Evolutionary conservation across 2,329 filamentous ascomycete species (phyloP), one percentile per base, ranked within the genome.

Genomic region (Amauroascus niger): DNA sequence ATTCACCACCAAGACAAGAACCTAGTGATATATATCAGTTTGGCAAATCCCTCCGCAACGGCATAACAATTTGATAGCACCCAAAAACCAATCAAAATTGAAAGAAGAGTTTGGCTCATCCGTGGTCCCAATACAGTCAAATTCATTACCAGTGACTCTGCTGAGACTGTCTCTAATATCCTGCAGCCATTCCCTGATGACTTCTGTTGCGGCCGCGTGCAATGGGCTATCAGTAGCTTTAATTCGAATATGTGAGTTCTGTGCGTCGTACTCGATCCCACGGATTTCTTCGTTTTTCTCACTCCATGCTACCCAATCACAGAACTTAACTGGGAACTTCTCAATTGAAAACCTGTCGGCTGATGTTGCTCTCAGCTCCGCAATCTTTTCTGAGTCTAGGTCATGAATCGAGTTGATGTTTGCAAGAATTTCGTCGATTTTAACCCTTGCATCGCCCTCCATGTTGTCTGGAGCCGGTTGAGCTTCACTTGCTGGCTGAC

Each of bases 261-360:
- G 52, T 18, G 52, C 52, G 20, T 54, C 45, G n/a, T 54, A 50
- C 52, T 54, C 52, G 37, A 54, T 45, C 45, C 52, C 47, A 20
- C 26, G 39, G 39, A 55, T 43, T 40, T 48, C 53, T 30, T 39
- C 39, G 49, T 55, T 32, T 48, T 55, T 48, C 30, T 55, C 20
- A 22, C 48, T 52, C 53, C 53, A 55, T 55, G 2, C 26, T 52
- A 40, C 30, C 53, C 53, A 55, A 52, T 52, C 53, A 39, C 40
- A 39, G 14, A 40, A 40, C 39, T 55, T 40, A 46, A 55, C 53
- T 43, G 26, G 14, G 49, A 52, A 52, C 40, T 41, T 55, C 30
- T 55, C 40, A 52, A 55, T 55, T 41, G 53, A 52, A 52, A 52
- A 52, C 16, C 53, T 55, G n/a, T 40, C 53, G 46, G 49, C 53